These are phyloP conservation scores for Auriscalpium microsporum DNA, from an alignment of 768 basidiomycete species.

Conservation along the genomic window DNA sequence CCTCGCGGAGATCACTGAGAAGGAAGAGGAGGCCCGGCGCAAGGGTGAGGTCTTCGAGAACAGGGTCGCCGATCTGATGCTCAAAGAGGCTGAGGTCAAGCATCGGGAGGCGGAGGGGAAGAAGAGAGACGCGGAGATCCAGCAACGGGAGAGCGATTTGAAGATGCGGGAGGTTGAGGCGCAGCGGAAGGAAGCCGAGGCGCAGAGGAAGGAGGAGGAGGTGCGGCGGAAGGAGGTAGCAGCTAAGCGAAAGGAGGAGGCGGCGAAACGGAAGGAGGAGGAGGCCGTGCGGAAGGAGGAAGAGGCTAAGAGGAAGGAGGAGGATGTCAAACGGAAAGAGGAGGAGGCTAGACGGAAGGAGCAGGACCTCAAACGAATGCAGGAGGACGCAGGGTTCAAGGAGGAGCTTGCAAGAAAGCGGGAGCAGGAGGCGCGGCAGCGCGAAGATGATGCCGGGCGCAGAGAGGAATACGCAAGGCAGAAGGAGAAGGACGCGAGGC, in stretches of 20 bases:
- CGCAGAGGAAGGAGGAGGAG: slow-evolving; percentile 17
- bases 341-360: slow-evolving; percentile 26
- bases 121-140: slow-evolving; percentile 21
- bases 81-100: slow-evolving; percentile 12
- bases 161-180: slow-evolving; percentile 14
- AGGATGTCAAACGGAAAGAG: slow-evolving; percentile 20
- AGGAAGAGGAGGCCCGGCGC: slow-evolving; percentile 11
- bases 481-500: slow-evolving; percentile 15
- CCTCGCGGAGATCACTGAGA: slow-evolving; percentile 19
- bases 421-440: slow-evolving; percentile 17
- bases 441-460: slow-evolving; percentile 28
- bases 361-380: slow-evolving; percentile 19
- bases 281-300: slow-evolving; percentile 17
- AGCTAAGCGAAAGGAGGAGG: slow-evolving; percentile 13
- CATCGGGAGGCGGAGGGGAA: slow-evolving; percentile 3
- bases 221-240: slow-evolving; percentile 16
- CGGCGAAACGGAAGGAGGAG: slow-evolving; percentile 10
- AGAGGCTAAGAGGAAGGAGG: slow-evolving; percentile 24
- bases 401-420: not conserved
- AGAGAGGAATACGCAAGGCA: slow-evolving; percentile 19
- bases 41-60: slow-evolving; percentile 15
- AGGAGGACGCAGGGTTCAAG: slow-evolving; percentile 18
- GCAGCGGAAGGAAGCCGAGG: slow-evolving; percentile 16
- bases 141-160: slow-evolving; percentile 26
- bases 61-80: slow-evolving; percentile 10